Evolutionary conservation across 225 moss, liverwort and hornwort genomes (phyloP).

Genomic region (Sphagnum tenellum): DNA sequence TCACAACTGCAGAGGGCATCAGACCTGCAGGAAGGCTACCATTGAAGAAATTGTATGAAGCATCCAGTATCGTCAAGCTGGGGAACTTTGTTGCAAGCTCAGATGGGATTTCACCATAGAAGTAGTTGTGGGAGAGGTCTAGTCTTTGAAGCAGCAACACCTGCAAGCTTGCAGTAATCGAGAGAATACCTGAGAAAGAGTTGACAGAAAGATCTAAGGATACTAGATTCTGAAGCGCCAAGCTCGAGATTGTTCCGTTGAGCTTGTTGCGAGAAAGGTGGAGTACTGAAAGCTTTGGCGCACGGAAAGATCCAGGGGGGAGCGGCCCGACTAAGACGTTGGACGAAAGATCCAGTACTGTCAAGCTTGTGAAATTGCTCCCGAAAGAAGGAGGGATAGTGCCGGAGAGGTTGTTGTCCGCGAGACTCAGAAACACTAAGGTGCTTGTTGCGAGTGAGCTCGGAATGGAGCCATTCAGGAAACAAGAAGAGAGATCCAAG

Average conservation of each 20-base stretch:
- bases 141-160: constrained; percentile 15
- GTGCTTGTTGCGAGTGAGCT: constrained; percentile 13
- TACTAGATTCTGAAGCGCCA: constrained; percentile 32
- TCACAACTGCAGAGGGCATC: constrained; percentile 34
- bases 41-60: constrained; percentile 78
- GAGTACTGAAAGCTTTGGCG: constrained; percentile 8
- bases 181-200: constrained; percentile 49
- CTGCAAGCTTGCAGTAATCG: constrained; percentile 32
- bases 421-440: constrained; percentile 13
- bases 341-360: constrained; percentile 8
- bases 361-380: constrained; percentile 3
- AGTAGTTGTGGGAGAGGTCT: constrained; percentile 62
- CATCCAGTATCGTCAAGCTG: constrained; percentile 16
- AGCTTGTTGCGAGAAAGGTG: constrained; percentile 43
- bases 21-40: constrained; percentile 42
- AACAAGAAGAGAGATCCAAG: constrained; percentile 46
- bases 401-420: constrained; percentile 12
- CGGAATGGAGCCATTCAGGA: constrained; percentile 45
- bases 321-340: no score
- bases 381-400: constrained; percentile 21
- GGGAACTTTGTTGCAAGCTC: no score
- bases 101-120: constrained; percentile 26
- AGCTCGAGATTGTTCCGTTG: constrained; percentile 53
- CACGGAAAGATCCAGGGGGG: constrained; percentile 17
- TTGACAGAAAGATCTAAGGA: constrained; percentile 57